These are phyloP conservation scores for Lentinula sp. DNA, from an alignment of 768 basidiomycete genomes.

Conservation along the genomic window DNA sequence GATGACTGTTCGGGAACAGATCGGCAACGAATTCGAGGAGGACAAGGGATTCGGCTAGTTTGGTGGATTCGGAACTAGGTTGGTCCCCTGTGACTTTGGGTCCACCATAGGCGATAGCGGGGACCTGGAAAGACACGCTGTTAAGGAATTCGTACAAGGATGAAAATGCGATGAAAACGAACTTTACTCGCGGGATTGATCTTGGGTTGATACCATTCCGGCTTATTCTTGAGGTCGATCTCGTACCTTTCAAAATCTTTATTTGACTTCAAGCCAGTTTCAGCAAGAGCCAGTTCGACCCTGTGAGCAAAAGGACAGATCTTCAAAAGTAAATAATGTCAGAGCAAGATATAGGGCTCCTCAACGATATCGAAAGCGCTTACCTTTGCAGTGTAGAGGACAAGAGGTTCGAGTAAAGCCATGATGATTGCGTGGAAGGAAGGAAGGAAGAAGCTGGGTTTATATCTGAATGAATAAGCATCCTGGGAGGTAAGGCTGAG, in stretches of 20 bases:
- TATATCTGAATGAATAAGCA: not conserved
- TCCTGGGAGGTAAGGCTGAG: not conserved
- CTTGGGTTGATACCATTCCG: slow-evolving; percentile 5
- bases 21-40: slow-evolving; percentile 66
- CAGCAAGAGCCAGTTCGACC: slow-evolving; percentile 4
- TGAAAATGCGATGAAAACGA: not conserved
- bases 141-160: not conserved
- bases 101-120: slow-evolving; percentile 58
- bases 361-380: too few species aligned
- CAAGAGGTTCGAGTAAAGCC: slow-evolving; percentile 6
- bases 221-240: slow-evolving; percentile 6
- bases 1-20: slow-evolving; percentile 33
- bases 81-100: slow-evolving; percentile 45
- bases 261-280: not conserved
- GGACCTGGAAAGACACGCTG: slow-evolving; percentile 30
- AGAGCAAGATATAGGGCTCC: not conserved
- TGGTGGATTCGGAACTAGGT: slow-evolving; percentile 54
- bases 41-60: slow-evolving; percentile 59
- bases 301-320: slow-evolving; percentile 5
- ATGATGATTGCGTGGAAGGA: not conserved
- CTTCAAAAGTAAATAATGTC: not conserved
- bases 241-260: slow-evolving; percentile 4
- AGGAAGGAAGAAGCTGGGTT: not conserved
- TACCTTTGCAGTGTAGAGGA: slow-evolving; percentile 3
- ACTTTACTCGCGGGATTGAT: slow-evolving; percentile 5